Base-by-base conservation (phyloP, 2,329 filamentous ascomycete genomes). In the Diaporthe humulicola region DNA sequence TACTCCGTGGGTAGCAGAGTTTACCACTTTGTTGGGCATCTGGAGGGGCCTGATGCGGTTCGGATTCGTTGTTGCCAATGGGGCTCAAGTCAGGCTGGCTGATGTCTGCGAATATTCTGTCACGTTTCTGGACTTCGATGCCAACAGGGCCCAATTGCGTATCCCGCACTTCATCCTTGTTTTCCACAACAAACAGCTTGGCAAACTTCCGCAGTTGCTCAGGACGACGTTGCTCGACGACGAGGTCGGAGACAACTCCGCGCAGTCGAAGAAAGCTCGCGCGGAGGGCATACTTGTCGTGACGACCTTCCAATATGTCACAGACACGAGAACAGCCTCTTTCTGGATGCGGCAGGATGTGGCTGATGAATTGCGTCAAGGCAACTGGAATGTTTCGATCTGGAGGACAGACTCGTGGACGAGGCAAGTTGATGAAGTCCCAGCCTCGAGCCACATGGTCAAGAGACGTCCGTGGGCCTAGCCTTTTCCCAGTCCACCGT, bases 311-410 rank as follows among this genome's bases (percentile, higher is more conserved):
- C 70, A n/a, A 30, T 77, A 71, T 42, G 71, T 71, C n/a, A 66
- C 66, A 2, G 58, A 73, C 15, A 75, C 57, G 19, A 45, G 61
- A 12, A 75, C 61, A 14, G 75, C 71, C 4, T 73, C 70, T 15
- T 77, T 77, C 57, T 78, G 76, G 76, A 71, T 75, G 52, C 48
- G 74, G 22, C 70, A 28, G 36, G 77, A 77, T 36, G 22, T 75
- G 4, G 64, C 74, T 28, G 57, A 74, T 45, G 45, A n/a, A 10
- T 45, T 78, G 64, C 28, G 9, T 33, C 57, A n/a, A 28, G 71
- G 67, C 12, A 57, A 52, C 2, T 77, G 73, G 75, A 56, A 50
- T 38, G 70, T 50, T 38, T 76, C 64, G 14, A 48, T 75, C 15
- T 75, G 61, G 58, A 60, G 74, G 64, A 71, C 61, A 6, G 66